Percentiles rank a stretch among this genome's conserved stretches.
Evolutionary conservation across 2,329 filamentous ascomycete species (phyloP).

Genomic region (Hypoxylon sp.): DNA sequence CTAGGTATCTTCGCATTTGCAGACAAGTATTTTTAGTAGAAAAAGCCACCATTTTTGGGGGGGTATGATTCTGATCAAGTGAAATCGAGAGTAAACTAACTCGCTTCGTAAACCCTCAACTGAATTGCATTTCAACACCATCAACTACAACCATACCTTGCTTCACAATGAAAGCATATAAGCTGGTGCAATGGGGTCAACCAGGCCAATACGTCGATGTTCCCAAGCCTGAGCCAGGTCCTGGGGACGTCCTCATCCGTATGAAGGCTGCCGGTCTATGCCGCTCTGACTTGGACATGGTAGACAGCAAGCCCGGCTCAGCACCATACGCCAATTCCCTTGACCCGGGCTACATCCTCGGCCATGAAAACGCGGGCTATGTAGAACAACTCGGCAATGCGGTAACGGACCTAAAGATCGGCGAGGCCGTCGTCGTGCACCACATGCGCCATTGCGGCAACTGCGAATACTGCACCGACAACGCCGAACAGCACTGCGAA

Average conservation of each 20-base stretch:
- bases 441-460: conserved; percentile 45
- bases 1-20: neutral
- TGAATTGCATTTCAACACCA: neutral
- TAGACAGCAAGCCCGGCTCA: conserved; percentile 45
- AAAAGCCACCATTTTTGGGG: neutral
- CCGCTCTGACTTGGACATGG: conserved; percentile 45
- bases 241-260: conserved; percentile 43
- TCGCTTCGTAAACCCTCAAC: too few species aligned
- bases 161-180: conserved; percentile 42
- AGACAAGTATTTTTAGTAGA: neutral
- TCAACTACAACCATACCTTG: neutral
- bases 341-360: conserved; percentile 40
- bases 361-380: conserved; percentile 45
- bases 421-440: conserved; percentile 44
- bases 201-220: conserved; percentile 42
- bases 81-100: conserved; percentile 3
- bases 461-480: conserved; percentile 44
- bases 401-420: conserved; percentile 36
- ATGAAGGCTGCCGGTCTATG: conserved; percentile 46
- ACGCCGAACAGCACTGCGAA: conserved; percentile 43
- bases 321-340: conserved; percentile 43
- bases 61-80: neutral
- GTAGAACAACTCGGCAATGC: conserved; percentile 33
- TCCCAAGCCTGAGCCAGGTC: conserved; percentile 36
- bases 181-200: conserved; percentile 43